Base-by-base conservation (phyloP, 495 filamentous ascomycete species). In the Penicillium desertorum region DNA sequence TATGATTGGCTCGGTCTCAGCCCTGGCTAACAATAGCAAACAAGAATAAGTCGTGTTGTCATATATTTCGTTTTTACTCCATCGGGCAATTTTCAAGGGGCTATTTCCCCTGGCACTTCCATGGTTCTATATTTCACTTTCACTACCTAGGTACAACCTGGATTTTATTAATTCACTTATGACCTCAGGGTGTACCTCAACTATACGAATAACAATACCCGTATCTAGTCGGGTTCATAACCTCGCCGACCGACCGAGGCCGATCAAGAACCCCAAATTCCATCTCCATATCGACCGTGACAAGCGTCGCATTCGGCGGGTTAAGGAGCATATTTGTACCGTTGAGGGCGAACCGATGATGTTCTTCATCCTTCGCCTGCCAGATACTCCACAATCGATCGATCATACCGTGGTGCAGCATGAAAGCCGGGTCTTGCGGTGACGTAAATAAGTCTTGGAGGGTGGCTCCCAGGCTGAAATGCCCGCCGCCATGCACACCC, bases 351-450 rank as follows among this genome's bases (percentile, higher is more conserved):
- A 46, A 22, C 30, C 62, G 59, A 17, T 63, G 57, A 34, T 37
- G 57, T 27, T 9, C 19, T 8, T 60, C 63, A 37, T 66, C 64
- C 17, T 8, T 10, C 5, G 39, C 52, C 64, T 85, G 82, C 83
- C 83, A 87, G 17, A 73, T 63, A 71, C 75, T 77, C 82, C 82
- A 87, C 16, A 85, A 32, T 1, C 82, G 76, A 62, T 85, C 83
- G 1, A 86, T 65, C 60, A 82, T 74, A 5, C 71, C 73, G 58
- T 85, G 81, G 61, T 86, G 83, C 51, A 85, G 73, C 60, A 79
- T 81, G 62, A 85, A 85, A 0, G 81, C 63, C 5, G 82, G 83
- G 57, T 87, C 83, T 32, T 71, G 68, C 23, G 65, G 60, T 5
- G 63, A 68, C 2, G 68, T 57, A 29, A 72, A 74, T 2, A 70